phyloP scores from a whole-genome alignment of 805 yeast species.

The Zygotorulaspora chibaensis region DNA sequence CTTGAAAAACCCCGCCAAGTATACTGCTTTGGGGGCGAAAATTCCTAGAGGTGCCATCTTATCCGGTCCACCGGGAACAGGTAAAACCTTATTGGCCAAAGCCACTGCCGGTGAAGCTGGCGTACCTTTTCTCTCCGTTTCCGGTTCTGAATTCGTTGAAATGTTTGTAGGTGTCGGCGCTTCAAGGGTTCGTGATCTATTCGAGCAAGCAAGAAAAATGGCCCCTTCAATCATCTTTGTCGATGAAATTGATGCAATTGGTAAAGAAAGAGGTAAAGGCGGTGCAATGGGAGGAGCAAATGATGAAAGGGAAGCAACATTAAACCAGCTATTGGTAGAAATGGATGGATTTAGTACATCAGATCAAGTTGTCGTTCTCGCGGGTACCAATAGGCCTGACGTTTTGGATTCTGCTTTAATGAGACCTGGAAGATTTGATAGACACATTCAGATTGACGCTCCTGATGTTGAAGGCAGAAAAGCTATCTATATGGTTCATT shows the following conservation, averaged over 20 bases:
- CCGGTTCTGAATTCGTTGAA: conserved; percentile 94
- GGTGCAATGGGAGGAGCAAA: conserved; percentile 75
- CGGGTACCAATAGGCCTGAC: conserved; percentile 93
- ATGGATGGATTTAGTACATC: conserved; percentile 91
- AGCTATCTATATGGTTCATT: conserved; percentile 78
- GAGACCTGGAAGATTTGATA: conserved; percentile 93
- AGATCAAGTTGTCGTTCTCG: conserved; percentile 89
- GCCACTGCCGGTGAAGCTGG: conserved; percentile 98
- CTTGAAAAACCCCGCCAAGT: conserved; percentile 76
- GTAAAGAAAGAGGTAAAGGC: conserved; percentile 74
- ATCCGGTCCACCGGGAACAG: conserved; percentile 97
- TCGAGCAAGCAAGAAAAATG: conserved; percentile 81
- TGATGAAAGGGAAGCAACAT: conserved; percentile 90
- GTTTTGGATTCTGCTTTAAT: conserved; percentile 82
- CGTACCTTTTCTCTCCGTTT: conserved; percentile 85
- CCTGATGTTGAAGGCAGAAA: conserved; percentile 90
- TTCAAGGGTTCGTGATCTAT: conserved; percentile 86
- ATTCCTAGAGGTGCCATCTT: conserved; percentile 93
- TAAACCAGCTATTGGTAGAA: conserved; percentile 88
- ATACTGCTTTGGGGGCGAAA: conserved; percentile 86
- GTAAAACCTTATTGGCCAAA: conserved; percentile 86
- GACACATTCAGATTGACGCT: conserved; percentile 79
- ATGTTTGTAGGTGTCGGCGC: conserved; percentile 98
- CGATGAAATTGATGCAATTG: conserved; percentile 95
- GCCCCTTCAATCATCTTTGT: conserved; percentile 90